A percentile compares a stretch with the other conserved stretches of the same genome.
phyloP scores from a whole-genome alignment of 768 basidiomycete genomes.

The Fibroporia radiculosa region DNA sequence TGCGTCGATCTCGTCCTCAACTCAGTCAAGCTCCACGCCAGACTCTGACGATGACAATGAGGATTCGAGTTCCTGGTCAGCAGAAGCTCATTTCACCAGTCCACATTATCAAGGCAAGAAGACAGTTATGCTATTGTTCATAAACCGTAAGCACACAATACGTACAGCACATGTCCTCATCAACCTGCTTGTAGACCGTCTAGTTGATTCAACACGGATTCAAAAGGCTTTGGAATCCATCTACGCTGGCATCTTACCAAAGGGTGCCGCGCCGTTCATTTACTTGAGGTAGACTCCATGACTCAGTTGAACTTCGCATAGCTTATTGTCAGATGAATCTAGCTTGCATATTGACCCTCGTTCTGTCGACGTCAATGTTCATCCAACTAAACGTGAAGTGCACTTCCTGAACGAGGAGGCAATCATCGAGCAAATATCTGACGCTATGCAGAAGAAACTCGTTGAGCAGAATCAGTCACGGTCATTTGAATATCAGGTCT shows the following conservation, averaged over 20 bases:
- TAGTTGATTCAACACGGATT: slow-evolving; percentile 84
- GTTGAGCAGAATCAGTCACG: slow-evolving; percentile 53
- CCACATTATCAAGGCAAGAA: slow-evolving; percentile 89
- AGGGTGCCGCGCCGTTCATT: slow-evolving; percentile 85
- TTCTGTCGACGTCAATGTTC: slow-evolving; percentile 94
- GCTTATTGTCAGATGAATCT: neutral
- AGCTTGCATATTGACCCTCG: slow-evolving; percentile 81
- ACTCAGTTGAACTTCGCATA: neutral
- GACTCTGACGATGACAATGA: slow-evolving; percentile 26
- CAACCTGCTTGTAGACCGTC: slow-evolving; percentile 53
- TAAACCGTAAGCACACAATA: slow-evolving; percentile 67
- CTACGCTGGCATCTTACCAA: slow-evolving; percentile 80
- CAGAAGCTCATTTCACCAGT: slow-evolving; percentile 72
- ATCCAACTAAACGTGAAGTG: slow-evolving; percentile 95
- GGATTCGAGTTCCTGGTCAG: slow-evolving; percentile 47
- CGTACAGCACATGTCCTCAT: neutral
- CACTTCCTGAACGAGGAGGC: slow-evolving; percentile 89
- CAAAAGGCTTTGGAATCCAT: slow-evolving; percentile 82
- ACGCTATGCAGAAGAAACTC: slow-evolving; percentile 61
- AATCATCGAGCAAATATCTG: slow-evolving; percentile 71
- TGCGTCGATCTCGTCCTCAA: slow-evolving; percentile 18
- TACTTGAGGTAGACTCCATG: slow-evolving; percentile 69
- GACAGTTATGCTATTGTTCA: slow-evolving; percentile 80
- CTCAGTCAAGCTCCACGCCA: slow-evolving; percentile 25
- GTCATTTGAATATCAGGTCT: slow-evolving; percentile 63